Evolutionary conservation across 768 basidiomycete species (phyloP), one percentile per base, ranked within the genome.

Genomic region (Leucocoprinus birnbaumii): DNA sequence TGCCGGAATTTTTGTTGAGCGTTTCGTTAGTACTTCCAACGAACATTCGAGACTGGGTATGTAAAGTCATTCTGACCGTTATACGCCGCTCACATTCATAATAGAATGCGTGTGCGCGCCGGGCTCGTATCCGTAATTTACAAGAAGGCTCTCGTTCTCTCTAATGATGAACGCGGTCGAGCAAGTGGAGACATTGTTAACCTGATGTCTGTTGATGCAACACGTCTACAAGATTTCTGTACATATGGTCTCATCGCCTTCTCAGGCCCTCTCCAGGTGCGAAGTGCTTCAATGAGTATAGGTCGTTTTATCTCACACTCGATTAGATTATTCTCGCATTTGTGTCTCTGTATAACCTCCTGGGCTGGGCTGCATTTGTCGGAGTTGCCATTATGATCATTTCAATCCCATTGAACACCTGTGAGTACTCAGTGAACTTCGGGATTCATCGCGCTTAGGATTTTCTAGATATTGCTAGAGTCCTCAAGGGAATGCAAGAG

Each of bases 141-240:
- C 73, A 73, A 84, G 48, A 97, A 98, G 66, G 81, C 93, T 0
- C 75, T 98, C 19, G 78, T 91, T 3, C 80, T 98, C 8, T 91
- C 90, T 1, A 94, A 88, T 62, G 89, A 92, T 55, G 94, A 92
- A 63, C 83, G 89, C 3, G 79, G 81, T 9, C 83, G 91, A 40
- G 80, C 90, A 0, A 84, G 91, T 0, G 95, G 96, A 1, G 94
- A 97, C 65, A 94, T 97, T 34, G 93, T 97, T 59, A 98, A 97
- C 65, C 70, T 96, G 27, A 94, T 95, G 87, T 88, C 87, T 7
- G 93, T 96, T 13, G 91, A 94, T 60, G 83, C 91, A 0, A 85
- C 81, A 13, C 74, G 89, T 34, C 69, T 94, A 41, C 89, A 92
- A 60, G 91, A 94, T 56, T 74, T 93, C 22, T 90, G 88, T 65